phyloP scores from a whole-genome alignment of 2,329 filamentous ascomycete species.

The Pseudocercospora macadamiae region DNA sequence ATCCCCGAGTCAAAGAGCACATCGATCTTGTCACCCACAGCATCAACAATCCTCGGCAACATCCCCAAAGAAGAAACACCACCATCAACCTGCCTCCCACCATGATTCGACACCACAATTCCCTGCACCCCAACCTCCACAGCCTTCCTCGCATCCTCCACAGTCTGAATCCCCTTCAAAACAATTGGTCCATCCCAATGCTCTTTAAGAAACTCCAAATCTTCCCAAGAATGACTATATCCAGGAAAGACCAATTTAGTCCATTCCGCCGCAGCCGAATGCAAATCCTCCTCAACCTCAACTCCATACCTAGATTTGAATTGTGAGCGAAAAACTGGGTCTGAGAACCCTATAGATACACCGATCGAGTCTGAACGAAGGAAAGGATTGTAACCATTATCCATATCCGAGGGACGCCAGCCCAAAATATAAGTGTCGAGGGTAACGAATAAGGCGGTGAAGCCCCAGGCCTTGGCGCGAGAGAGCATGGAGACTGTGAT shows the following conservation, averaged over 20 bases:
- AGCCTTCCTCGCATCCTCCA: conserved; percentile 51
- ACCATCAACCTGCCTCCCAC: conserved; percentile 56
- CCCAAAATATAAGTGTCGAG: conserved; percentile 70
- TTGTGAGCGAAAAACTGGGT: conserved; percentile 65
- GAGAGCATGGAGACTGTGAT: conserved; percentile 66
- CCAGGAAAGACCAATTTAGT: conserved; percentile 52
- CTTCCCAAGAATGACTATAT: conserved; percentile 55
- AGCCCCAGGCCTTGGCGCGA: conserved; percentile 65
- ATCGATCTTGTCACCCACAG: conserved; percentile 53
- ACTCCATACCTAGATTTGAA: conserved; percentile 52
- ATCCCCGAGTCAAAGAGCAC: conserved; percentile 57
- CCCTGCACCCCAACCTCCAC: conserved; percentile 51
- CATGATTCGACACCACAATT: conserved; percentile 57
- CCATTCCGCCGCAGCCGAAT: conserved; percentile 59
- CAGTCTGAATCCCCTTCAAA: conserved; percentile 61
- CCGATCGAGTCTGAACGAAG: conserved; percentile 48
- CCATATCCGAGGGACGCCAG: conserved; percentile 61
- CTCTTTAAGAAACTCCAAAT: conserved; percentile 60
- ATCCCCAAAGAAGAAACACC: conserved; percentile 54
- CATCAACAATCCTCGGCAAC: conserved; percentile 63
- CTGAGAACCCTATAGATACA: conserved; percentile 64
- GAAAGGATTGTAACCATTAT: conserved; percentile 31
- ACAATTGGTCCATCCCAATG: conserved; percentile 67
- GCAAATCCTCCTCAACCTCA: conserved; percentile 47
- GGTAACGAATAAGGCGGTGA: conserved; percentile 68